Percentiles rank a stretch among this genome's conserved stretches.
Conservation (phyloP, 345 rosid genomes). For the Hibiscus trionum region DNA sequence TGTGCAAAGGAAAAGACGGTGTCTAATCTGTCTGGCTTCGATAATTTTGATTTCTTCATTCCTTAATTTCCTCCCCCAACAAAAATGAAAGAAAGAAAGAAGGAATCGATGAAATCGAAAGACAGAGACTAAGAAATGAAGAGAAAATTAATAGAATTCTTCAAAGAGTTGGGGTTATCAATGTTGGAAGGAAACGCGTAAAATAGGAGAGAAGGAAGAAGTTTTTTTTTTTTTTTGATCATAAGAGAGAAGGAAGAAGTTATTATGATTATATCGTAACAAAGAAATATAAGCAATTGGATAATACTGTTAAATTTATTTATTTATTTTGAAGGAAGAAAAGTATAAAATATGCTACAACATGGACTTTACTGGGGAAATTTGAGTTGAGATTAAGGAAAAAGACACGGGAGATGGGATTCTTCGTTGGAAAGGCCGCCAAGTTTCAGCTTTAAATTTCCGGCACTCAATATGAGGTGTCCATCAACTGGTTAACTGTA, state of each 20-base stretch:
- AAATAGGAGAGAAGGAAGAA: too few relatives aligned
- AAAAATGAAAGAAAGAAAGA: not conserved
- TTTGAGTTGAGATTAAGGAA: too few relatives aligned
- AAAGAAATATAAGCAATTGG: too few relatives aligned
- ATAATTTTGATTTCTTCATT: slow-evolving; percentile 56
- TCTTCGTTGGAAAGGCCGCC: not conserved
- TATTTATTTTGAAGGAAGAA: not conserved
- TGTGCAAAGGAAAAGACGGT: slow-evolving; percentile 38
- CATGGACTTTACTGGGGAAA: not conserved
- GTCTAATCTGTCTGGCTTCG: slow-evolving; percentile 32
- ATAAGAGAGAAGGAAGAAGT: too few relatives aligned
- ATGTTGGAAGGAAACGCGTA: too few relatives aligned
- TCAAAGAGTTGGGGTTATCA: too few relatives aligned
- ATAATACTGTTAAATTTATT: not conserved
- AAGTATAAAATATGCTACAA: not conserved
- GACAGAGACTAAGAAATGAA: not conserved
- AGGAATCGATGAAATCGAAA: not conserved
- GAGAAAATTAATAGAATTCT: not conserved
- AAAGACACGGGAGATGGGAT: not conserved
- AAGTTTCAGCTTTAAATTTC: not conserved
- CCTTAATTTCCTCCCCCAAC: not conserved
- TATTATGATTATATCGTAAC: too few relatives aligned
- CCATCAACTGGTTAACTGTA: not conserved
- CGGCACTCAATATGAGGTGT: not conserved
- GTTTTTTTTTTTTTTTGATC: too few relatives aligned